A percentile compares a stretch with the other conserved stretches of the same genome.
phyloP scores from a whole-genome alignment of 2,329 filamentous ascomycete species.

The Didymellaceae sp. region DNA sequence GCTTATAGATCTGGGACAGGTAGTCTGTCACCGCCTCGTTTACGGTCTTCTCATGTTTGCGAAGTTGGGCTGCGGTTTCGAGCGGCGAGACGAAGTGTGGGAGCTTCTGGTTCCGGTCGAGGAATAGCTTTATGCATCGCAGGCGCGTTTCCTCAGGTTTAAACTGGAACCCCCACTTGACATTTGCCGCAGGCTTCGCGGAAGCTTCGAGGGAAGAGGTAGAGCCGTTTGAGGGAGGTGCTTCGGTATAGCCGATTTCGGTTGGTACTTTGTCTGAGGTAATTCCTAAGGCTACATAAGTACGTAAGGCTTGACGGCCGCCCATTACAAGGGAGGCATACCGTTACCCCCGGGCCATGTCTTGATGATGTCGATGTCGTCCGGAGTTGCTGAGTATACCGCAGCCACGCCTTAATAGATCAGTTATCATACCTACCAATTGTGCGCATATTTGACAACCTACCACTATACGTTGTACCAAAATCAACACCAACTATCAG shows the following conservation, averaged over 20 bases:
- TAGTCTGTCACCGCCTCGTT: constrained; percentile 82
- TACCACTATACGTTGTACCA: constrained; percentile 82
- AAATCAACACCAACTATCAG: constrained; percentile 82
- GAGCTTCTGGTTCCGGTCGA: constrained; percentile 79
- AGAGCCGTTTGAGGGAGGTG: constrained; percentile 19
- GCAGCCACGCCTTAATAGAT: constrained; percentile 65
- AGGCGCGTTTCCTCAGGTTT: constrained; percentile 77
- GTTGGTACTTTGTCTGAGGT: constrained; percentile 89
- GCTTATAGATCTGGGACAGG: constrained; percentile 74
- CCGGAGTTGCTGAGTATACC: constrained; percentile 76
- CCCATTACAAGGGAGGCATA: constrained; percentile 13
- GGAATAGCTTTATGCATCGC: constrained; percentile 83
- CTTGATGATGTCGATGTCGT: constrained; percentile 84
- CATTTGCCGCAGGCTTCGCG: constrained; percentile 30
- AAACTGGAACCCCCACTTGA: constrained; percentile 85
- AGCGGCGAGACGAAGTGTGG: constrained; percentile 80
- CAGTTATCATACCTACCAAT: constrained; percentile 8
- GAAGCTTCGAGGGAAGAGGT: constrained; percentile 28
- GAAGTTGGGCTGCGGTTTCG: constrained; percentile 78
- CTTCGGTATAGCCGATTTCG: constrained; percentile 66
- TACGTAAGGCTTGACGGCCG: not conserved
- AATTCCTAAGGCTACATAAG: constrained; percentile 55
- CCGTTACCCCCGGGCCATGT: constrained; percentile 81
- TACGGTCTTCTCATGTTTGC: constrained; percentile 76
- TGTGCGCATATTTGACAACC: constrained; percentile 6